Base-by-base conservation (phyloP, 2,329 filamentous ascomycete genomes). In the Cercospora brassicicola region DNA sequence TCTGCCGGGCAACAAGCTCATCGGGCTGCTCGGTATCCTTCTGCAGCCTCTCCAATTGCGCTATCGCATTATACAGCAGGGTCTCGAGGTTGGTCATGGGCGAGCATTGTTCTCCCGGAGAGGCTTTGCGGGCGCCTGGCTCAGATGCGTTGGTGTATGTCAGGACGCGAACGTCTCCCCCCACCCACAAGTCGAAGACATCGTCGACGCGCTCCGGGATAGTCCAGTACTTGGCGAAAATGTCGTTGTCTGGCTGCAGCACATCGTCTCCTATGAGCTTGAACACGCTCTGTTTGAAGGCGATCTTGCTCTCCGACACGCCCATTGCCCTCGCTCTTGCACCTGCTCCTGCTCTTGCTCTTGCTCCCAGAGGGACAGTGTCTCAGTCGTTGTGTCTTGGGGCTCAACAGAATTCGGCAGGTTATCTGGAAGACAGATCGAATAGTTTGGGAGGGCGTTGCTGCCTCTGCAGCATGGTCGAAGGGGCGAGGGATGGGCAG, bases 201-300 rank as follows among this genome's bases (percentile, higher is more conserved):
- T 99, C 95, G 78, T 98, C 95, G 62, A 92, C 89, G 13, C 93
- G 94, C 81, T 98, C 95, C 70, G 95, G 95, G 53, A 99, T 89
- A 80, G 97, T 92, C 65, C 91, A 77, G 82, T 96, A 93, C 79
- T 92, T 92, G 72, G 91, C 90, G 95, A 95, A 99, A 83, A 97
- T 97, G 18, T 89, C 85, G 82, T 97, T 93, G 81, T 95, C 91
- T 66, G 93, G 89, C 68, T 93, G 86, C 78, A 98, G 97, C 79
- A 91, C 86, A 73, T 90, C 89, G 79, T 96, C 91, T 80, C 97
- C 93, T n/a, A 93, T 95, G 68, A 99, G 88, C 78, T 91, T 89
- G 84, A 98, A 97, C 83, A 98, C 96, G 82, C 94, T 94, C 82
- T 96, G 92, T 83, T 97, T 98, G 87, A 99, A 98, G 78, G 94